These are phyloP conservation scores for Aspergillus arachidicola DNA, from an alignment of 2,329 filamentous ascomycete genomes.

Conservation along the genomic window DNA sequence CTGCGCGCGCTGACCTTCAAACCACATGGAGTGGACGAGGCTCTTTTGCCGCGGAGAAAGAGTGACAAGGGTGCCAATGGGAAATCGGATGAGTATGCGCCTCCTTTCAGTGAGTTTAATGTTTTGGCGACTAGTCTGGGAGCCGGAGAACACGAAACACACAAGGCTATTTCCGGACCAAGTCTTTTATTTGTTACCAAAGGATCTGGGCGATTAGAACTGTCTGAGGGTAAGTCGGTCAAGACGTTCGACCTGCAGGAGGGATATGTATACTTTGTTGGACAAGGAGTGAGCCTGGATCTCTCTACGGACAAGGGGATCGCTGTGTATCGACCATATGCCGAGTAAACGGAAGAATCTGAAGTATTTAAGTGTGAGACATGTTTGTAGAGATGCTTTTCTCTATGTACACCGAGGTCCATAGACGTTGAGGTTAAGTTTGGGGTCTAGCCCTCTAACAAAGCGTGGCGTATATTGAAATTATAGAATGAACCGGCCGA, in stretches of 20 bases:
- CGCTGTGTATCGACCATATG: conserved; percentile 53
- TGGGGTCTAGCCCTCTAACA: background rate
- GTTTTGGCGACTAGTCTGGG: conserved; percentile 64
- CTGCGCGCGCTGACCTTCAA: conserved; percentile 64
- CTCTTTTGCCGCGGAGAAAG: conserved; percentile 54
- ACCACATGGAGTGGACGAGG: conserved; percentile 60
- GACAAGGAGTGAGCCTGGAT: conserved; percentile 55
- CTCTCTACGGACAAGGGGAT: conserved; percentile 48
- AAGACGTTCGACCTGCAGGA: conserved; percentile 57
- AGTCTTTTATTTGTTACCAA: conserved; percentile 65
- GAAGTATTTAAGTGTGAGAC: background rate
- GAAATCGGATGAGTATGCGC: conserved; percentile 65
- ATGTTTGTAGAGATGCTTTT: background rate
- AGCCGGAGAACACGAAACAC: conserved; percentile 60
- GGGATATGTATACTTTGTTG: conserved; percentile 70
- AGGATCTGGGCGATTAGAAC: conserved; percentile 60
- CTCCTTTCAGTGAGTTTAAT: conserved; percentile 72
- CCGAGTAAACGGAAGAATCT: conserved; percentile 28
- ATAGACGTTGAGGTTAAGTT: background rate
- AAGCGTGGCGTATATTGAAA: background rate
- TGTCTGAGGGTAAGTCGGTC: conserved; percentile 45
- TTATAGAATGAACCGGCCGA: background rate
- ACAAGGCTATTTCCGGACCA: conserved; percentile 60
- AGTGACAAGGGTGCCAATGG: conserved; percentile 59
- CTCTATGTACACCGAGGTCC: background rate